Conservation (phyloP, 352 stramenopile species). For the Phytophthora ohioensis region DNA sequence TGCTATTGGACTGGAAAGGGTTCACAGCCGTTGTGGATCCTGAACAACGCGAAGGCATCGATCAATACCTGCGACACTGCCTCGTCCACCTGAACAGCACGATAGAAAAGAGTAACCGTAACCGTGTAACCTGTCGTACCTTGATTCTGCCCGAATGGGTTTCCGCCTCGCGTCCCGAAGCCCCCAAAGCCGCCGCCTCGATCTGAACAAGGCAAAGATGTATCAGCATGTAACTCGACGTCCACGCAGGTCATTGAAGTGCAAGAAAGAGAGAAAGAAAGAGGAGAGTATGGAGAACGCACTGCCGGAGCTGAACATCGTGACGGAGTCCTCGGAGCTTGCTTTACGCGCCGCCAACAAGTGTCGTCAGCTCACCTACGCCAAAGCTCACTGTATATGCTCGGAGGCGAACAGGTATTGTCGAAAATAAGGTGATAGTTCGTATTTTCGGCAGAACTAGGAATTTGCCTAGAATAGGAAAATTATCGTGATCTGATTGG, state of each 20-base stretch:
- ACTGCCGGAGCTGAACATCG: slow-evolving; percentile 54
- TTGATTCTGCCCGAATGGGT: slow-evolving; percentile 53
- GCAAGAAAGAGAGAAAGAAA: background rate
- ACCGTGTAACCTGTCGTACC: slow-evolving; percentile 40
- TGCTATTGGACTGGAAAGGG: slow-evolving; percentile 40
- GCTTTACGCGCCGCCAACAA: slow-evolving; percentile 1
- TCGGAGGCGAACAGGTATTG: background rate
- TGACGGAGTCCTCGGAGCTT: slow-evolving; percentile 1
- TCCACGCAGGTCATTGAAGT: background rate
- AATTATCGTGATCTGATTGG: slow-evolving; percentile 48
- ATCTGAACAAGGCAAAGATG: slow-evolving; percentile 20
- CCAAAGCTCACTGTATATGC: slow-evolving; percentile 5
- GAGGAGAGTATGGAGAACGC: slow-evolving; percentile 15
- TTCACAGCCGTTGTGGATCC: slow-evolving; percentile 35
- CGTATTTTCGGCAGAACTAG: background rate
- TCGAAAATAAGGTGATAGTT: background rate
- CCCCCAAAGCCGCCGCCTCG: slow-evolving; percentile 29
- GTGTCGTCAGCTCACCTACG: background rate
- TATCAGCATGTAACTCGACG: slow-evolving; percentile 18
- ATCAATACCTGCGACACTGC: slow-evolving; percentile 42
- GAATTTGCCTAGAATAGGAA: background rate
- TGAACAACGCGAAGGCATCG: slow-evolving; percentile 42
- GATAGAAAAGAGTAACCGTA: slow-evolving; percentile 11
- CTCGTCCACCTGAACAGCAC: slow-evolving; percentile 17
- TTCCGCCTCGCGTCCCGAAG: slow-evolving; percentile 34